Evolutionary conservation across 2,329 filamentous ascomycete genomes (phyloP).

Genomic region (Claviceps sp.): DNA sequence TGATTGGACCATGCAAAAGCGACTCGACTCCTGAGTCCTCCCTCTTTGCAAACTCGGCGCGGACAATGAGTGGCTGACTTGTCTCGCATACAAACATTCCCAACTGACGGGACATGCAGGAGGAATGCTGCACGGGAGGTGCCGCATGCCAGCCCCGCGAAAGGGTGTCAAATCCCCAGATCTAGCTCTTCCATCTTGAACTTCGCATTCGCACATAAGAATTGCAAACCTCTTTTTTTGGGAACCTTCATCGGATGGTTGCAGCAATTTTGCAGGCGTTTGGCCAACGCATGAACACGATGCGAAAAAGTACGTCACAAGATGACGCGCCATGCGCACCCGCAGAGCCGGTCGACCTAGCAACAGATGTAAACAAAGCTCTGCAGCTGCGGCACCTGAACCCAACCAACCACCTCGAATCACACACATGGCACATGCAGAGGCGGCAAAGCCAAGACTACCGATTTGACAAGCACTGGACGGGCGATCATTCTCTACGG

Average conservation of each 20-base stretch:
- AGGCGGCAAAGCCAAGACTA: background rate
- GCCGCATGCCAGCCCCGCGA: slow-evolving; percentile 5
- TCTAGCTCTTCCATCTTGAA: background rate
- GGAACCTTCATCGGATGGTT: too few relatives aligned
- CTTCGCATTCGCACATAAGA: background rate
- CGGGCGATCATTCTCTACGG: background rate
- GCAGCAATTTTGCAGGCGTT: background rate
- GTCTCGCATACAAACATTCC: slow-evolving; percentile 1
- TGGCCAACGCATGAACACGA: background rate
- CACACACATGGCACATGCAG: slow-evolving; percentile 11
- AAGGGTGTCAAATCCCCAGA: background rate
- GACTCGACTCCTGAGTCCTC: too few relatives aligned
- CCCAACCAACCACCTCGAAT: slow-evolving; percentile 18
- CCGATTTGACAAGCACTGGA: background rate
- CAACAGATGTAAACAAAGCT: slow-evolving; percentile 23
- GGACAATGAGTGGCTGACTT: background rate
- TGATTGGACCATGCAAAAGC: background rate
- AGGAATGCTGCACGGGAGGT: background rate
- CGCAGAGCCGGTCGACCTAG: slow-evolving; percentile 14
- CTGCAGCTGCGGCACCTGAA: slow-evolving; percentile 6
- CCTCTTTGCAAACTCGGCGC: too few relatives aligned
- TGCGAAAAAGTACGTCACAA: background rate
- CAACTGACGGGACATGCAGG: background rate
- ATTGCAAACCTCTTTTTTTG: too few relatives aligned
- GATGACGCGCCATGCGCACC: background rate